Evolutionary conservation across 306 rosid species (phyloP).

Genomic region (Inga leiocalycina): DNA sequence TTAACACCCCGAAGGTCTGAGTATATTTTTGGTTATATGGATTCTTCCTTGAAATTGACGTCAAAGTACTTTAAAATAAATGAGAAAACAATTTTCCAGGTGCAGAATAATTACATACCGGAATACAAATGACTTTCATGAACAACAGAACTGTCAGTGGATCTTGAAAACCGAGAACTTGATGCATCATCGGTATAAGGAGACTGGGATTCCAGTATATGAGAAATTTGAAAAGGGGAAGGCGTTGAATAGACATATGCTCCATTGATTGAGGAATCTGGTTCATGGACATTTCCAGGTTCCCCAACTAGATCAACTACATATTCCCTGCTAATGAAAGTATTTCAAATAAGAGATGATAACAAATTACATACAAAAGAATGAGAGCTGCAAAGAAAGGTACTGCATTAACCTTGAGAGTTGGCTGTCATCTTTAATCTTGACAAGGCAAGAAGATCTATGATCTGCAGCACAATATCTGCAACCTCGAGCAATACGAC

Average conservation of each 20-base stretch:
- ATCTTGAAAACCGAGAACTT: conserved; percentile 43
- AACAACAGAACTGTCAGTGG: conserved; percentile 43
- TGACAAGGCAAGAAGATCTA: conserved; percentile 91
- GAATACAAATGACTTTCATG: conserved; percentile 49
- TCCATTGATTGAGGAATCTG: conserved; percentile 95
- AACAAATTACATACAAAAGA: background rate
- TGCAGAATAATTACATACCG: conserved; percentile 50
- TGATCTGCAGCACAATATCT: conserved; percentile 93
- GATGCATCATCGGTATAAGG: conserved; percentile 52
- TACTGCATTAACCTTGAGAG: conserved; percentile 59
- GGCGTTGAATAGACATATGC: conserved; percentile 76
- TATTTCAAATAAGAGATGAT: conserved; percentile 1
- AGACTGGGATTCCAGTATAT: conserved; percentile 73
- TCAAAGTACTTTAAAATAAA: conserved; percentile 20
- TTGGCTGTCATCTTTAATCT: conserved; percentile 71
- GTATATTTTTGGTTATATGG: conserved; percentile 13
- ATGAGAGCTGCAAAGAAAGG: conserved; percentile 1
- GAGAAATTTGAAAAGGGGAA: conserved; percentile 80
- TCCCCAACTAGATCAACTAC: conserved; percentile 97
- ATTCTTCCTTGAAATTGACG: conserved; percentile 29
- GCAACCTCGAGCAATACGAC: conserved; percentile 98
- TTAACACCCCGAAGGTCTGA: conserved; percentile 7
- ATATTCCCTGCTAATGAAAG: conserved; percentile 68
- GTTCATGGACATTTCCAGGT: conserved; percentile 90
- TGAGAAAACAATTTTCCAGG: conserved; percentile 27